A percentile compares a stretch with the other conserved stretches of the same genome.
These are phyloP conservation scores for Brassica juncea DNA, from an alignment of 345 rosid species.

Conservation along the genomic window DNA sequence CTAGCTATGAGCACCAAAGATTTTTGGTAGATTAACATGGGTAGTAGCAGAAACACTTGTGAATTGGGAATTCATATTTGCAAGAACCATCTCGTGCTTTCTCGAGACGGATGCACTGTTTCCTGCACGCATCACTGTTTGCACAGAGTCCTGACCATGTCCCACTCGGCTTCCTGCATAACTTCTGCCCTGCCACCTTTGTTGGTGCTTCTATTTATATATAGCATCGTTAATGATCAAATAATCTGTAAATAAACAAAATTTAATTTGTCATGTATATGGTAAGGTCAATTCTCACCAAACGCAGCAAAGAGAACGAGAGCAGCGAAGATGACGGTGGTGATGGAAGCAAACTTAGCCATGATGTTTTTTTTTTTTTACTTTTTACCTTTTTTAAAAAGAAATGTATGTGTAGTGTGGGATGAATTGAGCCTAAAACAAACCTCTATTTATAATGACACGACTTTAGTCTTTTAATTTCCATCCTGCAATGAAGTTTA, in stretches of 20 bases:
- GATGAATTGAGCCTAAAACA: background rate
- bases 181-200: conserved; percentile 22
- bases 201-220: conserved; percentile 5
- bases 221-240: background rate
- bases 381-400: background rate
- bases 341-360: conserved; percentile 31
- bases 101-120: conserved; percentile 41
- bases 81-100: conserved; percentile 19
- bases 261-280: background rate
- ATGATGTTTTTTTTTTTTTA: conserved; percentile 8
- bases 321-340: conserved; percentile 5
- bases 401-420: background rate
- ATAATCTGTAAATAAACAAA: background rate
- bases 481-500: background rate
- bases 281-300: conserved; percentile 24
- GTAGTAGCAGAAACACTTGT: conserved; percentile 23
- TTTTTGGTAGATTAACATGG: conserved; percentile 1
- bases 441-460: conserved; percentile 13
- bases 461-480: background rate
- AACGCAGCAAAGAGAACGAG: conserved; percentile 29
- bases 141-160: conserved; percentile 33
- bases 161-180: conserved; percentile 14
- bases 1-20: background rate
- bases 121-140: background rate
- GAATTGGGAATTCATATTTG: conserved; percentile 22